Conservation (phyloP, 371 early-diverging fungal species). For the Thermomucor indicae-seudaticae region DNA sequence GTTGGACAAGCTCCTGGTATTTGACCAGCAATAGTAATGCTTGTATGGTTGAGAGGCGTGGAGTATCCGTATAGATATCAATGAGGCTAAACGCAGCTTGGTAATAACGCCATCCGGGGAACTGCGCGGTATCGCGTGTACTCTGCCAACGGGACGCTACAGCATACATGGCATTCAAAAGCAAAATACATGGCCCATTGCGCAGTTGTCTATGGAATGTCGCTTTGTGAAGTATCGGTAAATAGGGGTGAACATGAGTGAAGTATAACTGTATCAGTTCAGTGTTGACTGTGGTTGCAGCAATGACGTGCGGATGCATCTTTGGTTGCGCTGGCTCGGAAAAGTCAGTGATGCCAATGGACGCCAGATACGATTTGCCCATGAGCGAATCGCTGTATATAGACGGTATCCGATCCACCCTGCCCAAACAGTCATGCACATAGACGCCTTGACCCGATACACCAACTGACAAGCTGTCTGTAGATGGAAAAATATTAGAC, state of each 20-base stretch:
- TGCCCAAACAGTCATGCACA: conserved; percentile 13
- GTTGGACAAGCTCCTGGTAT: conserved; percentile 38
- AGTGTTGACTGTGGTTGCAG: conserved; percentile 7
- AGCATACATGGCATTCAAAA: conserved; percentile 56
- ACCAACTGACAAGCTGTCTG: conserved; percentile 10
- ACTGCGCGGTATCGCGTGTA: conserved; percentile 1
- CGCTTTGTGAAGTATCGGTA: conserved; percentile 48
- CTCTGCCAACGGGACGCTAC: conserved; percentile 37
- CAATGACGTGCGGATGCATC: conserved; percentile 2
- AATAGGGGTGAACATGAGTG: conserved; percentile 50
- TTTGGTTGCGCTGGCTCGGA: conserved; percentile 4
- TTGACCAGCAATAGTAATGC: conserved; percentile 42
- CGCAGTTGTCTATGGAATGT: conserved; percentile 31
- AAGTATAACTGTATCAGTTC: conserved; percentile 39
- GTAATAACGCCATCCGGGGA: conserved; percentile 43
- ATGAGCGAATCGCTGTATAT: conserved; percentile 3
- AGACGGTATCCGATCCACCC: conserved; percentile 21
- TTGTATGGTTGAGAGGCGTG: conserved; percentile 41
- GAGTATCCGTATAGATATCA: conserved; percentile 36
- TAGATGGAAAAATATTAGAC: no score
- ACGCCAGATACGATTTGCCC: not conserved
- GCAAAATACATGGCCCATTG: conserved; percentile 41
- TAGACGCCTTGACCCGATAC: conserved; percentile 22
- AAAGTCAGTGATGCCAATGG: not conserved
- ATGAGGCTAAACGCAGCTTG: conserved; percentile 25